These are phyloP conservation scores for Oryza brachyantha DNA, from an alignment of 176 grass and related monocot species.

Conservation along the genomic window DNA sequence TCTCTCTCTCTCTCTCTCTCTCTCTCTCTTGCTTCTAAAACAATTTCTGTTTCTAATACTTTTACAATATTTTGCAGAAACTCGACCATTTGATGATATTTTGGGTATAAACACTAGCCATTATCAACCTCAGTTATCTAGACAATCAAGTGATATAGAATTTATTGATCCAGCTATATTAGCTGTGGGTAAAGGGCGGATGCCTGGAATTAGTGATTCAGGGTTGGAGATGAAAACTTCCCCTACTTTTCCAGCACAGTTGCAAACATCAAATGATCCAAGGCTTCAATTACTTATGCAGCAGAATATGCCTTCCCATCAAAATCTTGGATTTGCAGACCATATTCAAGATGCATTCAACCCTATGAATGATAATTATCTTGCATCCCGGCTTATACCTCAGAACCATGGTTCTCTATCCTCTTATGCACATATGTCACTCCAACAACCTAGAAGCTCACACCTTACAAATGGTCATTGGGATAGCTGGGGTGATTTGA, in stretches of 20 bases:
- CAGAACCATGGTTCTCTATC: conserved; percentile 56
- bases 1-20: neutral
- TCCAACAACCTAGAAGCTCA: conserved; percentile 56
- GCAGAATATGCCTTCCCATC: conserved; percentile 58
- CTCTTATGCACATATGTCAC: conserved; percentile 44
- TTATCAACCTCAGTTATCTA: conserved; percentile 51
- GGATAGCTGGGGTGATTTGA: conserved; percentile 76
- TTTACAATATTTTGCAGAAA: conserved; percentile 48
- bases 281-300: conserved; percentile 72
- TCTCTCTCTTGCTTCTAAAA: neutral
- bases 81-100: conserved; percentile 37
- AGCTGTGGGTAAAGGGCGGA: conserved; percentile 84
- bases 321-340: conserved; percentile 55
- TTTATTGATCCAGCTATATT: conserved; percentile 93
- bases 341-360: conserved; percentile 52
- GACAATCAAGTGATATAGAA: conserved; percentile 67
- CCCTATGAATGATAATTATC: conserved; percentile 63
- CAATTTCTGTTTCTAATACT: conserved; percentile 28
- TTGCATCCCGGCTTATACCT: conserved; percentile 52
- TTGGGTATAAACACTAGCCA: conserved; percentile 44
- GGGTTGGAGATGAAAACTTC: conserved; percentile 48
- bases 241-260: conserved; percentile 42
- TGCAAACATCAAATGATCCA: conserved; percentile 58
- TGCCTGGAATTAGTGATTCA: conserved; percentile 60
- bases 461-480: conserved; percentile 59